Evolutionary conservation across 345 rosid species (phyloP).

Genomic region (Populus euphratica): DNA sequence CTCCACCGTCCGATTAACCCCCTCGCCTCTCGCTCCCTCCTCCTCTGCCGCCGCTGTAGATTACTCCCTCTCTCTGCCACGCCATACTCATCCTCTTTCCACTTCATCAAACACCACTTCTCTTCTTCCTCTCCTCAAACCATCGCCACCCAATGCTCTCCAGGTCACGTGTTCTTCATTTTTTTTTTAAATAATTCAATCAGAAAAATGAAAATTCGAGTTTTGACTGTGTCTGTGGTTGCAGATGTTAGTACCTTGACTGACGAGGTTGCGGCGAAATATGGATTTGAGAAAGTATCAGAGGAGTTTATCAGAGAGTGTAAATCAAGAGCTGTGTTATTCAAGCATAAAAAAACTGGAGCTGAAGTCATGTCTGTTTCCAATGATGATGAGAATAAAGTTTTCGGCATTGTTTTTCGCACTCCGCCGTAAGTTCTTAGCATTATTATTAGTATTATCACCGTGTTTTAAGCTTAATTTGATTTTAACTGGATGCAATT

Average conservation of each 20-base stretch:
- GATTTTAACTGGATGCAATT: slow-evolving; percentile 2
- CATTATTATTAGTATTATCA: background rate
- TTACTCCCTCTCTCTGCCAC: slow-evolving; percentile 18
- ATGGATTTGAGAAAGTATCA: slow-evolving; percentile 80
- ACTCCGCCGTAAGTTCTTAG: slow-evolving; percentile 56
- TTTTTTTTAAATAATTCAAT: too few relatives aligned
- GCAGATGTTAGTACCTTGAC: slow-evolving; percentile 44
- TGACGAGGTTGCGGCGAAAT: slow-evolving; percentile 68
- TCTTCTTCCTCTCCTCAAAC: slow-evolving; percentile 61
- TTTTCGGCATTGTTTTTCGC: slow-evolving; percentile 36
- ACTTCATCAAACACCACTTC: slow-evolving; percentile 34
- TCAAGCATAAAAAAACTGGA: slow-evolving; percentile 88
- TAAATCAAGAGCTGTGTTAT: slow-evolving; percentile 77
- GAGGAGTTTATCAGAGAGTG: slow-evolving; percentile 88
- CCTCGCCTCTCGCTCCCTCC: slow-evolving; percentile 40
- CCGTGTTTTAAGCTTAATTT: background rate
- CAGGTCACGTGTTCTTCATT: slow-evolving; percentile 31
- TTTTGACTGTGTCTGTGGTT: slow-evolving; percentile 1
- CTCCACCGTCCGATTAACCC: slow-evolving; percentile 35
- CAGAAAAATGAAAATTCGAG: background rate
- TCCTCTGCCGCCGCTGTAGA: slow-evolving; percentile 35
- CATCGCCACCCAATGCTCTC: slow-evolving; percentile 58
- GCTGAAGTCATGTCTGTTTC: slow-evolving; percentile 90
- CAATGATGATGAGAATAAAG: slow-evolving; percentile 40
- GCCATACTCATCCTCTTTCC: slow-evolving; percentile 28